Evolutionary conservation across 345 rosid species (phyloP), one percentile per base, ranked within the genome.

Genomic region (Populus pruinosa): DNA sequence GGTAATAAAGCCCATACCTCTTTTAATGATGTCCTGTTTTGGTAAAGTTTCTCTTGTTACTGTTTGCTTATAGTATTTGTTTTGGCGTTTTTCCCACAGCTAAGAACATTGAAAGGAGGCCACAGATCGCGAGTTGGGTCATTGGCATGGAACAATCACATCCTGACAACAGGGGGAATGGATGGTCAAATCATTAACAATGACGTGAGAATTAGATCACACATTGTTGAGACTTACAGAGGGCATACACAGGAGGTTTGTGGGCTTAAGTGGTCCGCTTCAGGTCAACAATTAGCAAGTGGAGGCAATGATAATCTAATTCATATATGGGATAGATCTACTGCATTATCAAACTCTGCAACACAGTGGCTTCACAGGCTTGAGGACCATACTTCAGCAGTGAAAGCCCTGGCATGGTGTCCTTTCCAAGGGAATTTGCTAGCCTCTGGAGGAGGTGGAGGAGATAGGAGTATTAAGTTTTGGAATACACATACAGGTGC

Each of bases 371-470:
- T 88, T 20, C 91, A 88, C 75, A 78, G 86, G 75, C 50, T 88
- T 8, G 87, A 83, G 65, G 89, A 83, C 20, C 91, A 88, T 76
- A 82, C 82, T 18, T 78, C 91, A 8, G 89, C 89, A 2, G 89
- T 88, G 35, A 88, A 86, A 75, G 91, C 91, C 47, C 87, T 88
- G 6, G 88, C 91, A 10, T 88, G 89, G 91, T 88, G 88, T 74
- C 91, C 91, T 20, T 88, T 88, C 81, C 91, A 86, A 74, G 67
- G 80, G 33, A 86, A 88, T 69, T 70, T 88, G 74, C 79, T 88
- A 21, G 89, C 86, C 18, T 55, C 91, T 9, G 78, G 77, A 25
- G 82, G 77, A 11, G 77, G 77, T 38, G 78, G 73, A 20, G 71
- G 71, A 11, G 82, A 79, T 44, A 55, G 47, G 47, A 53, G 64